A percentile compares a stretch with the other conserved stretches of the same genome.
Conservation (phyloP, 768 basidiomycete genomes). For the Pleurotus sapidus region DNA sequence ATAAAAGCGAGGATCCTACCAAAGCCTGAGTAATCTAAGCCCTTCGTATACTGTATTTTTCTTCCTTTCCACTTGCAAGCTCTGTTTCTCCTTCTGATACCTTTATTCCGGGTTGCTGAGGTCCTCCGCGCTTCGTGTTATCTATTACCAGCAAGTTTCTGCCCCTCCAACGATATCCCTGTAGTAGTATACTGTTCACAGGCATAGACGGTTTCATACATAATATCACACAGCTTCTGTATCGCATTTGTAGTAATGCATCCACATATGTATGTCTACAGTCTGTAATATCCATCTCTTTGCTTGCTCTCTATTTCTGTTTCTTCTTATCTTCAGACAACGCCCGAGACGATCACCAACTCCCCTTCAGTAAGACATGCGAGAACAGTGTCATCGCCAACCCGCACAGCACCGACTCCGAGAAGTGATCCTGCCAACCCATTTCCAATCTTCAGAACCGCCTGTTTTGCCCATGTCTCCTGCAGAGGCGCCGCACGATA, state of each 20-base stretch:
- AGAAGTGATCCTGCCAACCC: slow-evolving; percentile 71
- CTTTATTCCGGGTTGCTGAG: slow-evolving; percentile 9
- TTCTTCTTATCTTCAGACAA: background rate
- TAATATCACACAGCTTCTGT: slow-evolving; percentile 4
- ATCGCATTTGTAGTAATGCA: slow-evolving; percentile 1
- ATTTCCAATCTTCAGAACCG: slow-evolving; percentile 73
- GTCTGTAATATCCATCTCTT: slow-evolving; percentile 3
- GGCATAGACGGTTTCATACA: slow-evolving; percentile 7
- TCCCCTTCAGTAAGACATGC: slow-evolving; percentile 77
- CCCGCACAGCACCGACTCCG: slow-evolving; percentile 60
- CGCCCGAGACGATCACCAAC: slow-evolving; percentile 50
- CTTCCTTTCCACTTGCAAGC: background rate
- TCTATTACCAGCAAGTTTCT: slow-evolving; percentile 9
- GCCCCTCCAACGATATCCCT: background rate
- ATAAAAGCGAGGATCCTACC: slow-evolving; percentile 60
- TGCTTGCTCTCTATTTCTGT: background rate
- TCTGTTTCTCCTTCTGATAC: slow-evolving; percentile 7
- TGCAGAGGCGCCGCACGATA: slow-evolving; percentile 58
- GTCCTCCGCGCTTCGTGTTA: slow-evolving; percentile 2
- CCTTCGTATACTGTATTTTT: background rate
- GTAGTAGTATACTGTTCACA: slow-evolving; percentile 6
- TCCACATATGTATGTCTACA: slow-evolving; percentile 6
- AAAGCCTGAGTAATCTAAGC: slow-evolving; percentile 15
- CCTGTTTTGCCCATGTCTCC: slow-evolving; percentile 73
- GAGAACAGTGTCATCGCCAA: slow-evolving; percentile 37